Conservation (phyloP, 2,329 filamentous ascomycete genomes). For the Ascochyta rabiei region DNA sequence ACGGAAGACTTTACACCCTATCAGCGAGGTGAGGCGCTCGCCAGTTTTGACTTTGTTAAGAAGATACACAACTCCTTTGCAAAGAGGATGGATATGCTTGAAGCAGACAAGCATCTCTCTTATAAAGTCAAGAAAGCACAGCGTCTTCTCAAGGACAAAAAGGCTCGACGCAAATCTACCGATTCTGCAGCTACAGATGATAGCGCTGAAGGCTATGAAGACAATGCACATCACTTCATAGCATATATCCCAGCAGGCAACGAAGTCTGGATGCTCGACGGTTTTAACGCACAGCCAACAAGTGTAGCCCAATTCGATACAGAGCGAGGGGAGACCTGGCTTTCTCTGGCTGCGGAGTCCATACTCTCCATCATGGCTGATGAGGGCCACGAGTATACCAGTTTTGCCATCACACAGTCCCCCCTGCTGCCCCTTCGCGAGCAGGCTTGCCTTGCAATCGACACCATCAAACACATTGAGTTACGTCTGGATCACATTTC, state of each 20-base stretch:
- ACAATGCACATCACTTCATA: constrained; percentile 84
- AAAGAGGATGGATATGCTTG: constrained; percentile 63
- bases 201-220: constrained; percentile 56
- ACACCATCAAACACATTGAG: constrained; percentile 50
- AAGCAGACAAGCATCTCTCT: constrained; percentile 75
- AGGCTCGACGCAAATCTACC: constrained; percentile 37
- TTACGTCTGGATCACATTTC: constrained; percentile 46
- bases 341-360: constrained; percentile 65
- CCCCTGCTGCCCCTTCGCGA: constrained; percentile 59
- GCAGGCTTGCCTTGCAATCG: constrained; percentile 54
- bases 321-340: constrained; percentile 63
- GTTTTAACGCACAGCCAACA: constrained; percentile 74
- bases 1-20: constrained; percentile 73
- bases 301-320: constrained; percentile 57
- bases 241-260: constrained; percentile 81
- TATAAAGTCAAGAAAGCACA: constrained; percentile 58
- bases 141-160: constrained; percentile 34
- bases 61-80: constrained; percentile 88
- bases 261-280: constrained; percentile 87
- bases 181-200: constrained; percentile 42
- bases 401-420: constrained; percentile 75
- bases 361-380: constrained; percentile 72
- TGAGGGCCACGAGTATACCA: constrained; percentile 73
- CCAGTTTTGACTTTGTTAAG: constrained; percentile 76
- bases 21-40: constrained; percentile 76